Base-by-base conservation (phyloP, 352 stramenopile species). In the Phytophthora meadii region DNA sequence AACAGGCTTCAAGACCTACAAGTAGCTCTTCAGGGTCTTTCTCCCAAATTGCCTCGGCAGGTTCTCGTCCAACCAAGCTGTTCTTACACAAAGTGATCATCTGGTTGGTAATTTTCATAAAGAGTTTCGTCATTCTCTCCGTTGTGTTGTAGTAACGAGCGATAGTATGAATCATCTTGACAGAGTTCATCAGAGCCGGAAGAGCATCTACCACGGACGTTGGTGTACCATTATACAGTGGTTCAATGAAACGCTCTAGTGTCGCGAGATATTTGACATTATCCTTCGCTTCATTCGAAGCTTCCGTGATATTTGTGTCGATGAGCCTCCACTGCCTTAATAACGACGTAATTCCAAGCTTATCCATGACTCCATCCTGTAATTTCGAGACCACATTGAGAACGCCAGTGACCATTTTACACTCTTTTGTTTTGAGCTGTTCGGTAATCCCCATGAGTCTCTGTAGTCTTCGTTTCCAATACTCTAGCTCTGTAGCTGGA, bases 121-220 rank as follows among this genome's bases (percentile, higher is more conserved):
- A 94, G 15, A 97, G 72, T 57, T 93, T 95, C 4, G 89, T 96
- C 89, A 97, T 97, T 24, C 89, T 71, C 68, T 97, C 89, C 0
- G 88, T 95, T 22, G 89, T 96, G 68, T 95, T 96, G 73, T 95
- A 97, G 59, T 95, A 95, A 1, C 89, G 81, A 3, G 87, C 84
- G 42, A 96, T 97, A 0, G 84, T 94, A 70, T 97, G 87, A 47
- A 97, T 92, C 89, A 97, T 97, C 70, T 95, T 95, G 51, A 95
- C 77, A 1, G 86, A 87, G 70, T 96, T 97, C 84, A 97, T 90
- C 2, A 97, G 76, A n/a, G 89, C 87, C 0, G 89, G 89, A 8
- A 97, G 61, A 0, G 87, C 72, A 28, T 96, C 87, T 7, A 95
- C 73, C 14, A 95, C 85, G 0, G 77, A 67, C 9, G 54, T 65